Evolutionary conservation across 139 green algal genomes (phyloP).

Genomic region (Ulvella scutata): DNA sequence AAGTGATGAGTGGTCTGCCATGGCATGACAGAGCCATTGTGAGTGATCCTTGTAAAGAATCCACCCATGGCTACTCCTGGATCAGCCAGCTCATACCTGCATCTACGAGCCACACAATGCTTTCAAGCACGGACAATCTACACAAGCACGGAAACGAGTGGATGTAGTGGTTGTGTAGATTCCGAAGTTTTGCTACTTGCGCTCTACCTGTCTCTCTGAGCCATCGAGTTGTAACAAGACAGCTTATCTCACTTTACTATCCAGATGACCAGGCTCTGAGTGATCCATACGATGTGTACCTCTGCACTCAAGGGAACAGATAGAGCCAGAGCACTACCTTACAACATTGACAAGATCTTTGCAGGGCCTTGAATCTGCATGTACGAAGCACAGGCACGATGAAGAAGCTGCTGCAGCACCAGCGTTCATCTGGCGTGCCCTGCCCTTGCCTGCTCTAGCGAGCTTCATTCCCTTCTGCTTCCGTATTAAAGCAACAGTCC

Average conservation of each 20-base stretch:
- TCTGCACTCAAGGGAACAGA: no score
- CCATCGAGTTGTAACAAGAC: no score
- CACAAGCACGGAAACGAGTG: no score
- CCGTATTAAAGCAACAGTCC: constrained; percentile 22
- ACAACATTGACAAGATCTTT: constrained; percentile 18
- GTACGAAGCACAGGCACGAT: constrained; percentile 32
- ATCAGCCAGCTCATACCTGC: background rate
- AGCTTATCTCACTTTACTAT: no score
- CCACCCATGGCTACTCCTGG: background rate
- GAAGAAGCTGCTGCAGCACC: constrained; percentile 26
- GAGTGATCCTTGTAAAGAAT: constrained; percentile 7
- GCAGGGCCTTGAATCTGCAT: constrained; percentile 33
- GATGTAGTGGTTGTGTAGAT: no score
- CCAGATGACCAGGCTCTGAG: no score
- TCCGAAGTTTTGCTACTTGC: no score
- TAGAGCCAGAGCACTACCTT: background rate
- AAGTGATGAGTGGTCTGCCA: constrained; percentile 39
- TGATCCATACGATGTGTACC: no score
- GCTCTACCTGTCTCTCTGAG: no score
- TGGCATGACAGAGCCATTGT: constrained; percentile 15
- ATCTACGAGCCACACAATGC: background rate
- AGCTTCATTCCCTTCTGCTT: constrained; percentile 2
- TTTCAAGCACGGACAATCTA: no score
- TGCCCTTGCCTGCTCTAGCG: constrained; percentile 13
- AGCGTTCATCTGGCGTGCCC: constrained; percentile 62